Evolutionary conservation across 2,329 filamentous ascomycete genomes (phyloP).

Genomic region (Bretziella fagacearum): DNA sequence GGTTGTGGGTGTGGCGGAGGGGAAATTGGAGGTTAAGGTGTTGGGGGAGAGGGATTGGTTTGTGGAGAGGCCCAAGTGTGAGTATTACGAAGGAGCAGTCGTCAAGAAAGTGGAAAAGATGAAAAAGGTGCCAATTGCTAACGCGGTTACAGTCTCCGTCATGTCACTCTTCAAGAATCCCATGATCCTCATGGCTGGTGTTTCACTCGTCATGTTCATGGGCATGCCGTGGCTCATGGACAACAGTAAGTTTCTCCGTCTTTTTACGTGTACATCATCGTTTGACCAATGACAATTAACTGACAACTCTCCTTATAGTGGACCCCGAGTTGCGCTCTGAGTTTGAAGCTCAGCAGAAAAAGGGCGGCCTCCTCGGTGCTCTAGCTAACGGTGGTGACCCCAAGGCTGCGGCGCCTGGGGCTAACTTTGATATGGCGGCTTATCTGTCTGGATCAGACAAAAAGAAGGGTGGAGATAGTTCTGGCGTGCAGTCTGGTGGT

Average conservation of each 20-base stretch:
- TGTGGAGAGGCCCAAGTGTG: slow-evolving; percentile 57
- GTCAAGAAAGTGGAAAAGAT: neutral
- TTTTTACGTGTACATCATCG: neutral
- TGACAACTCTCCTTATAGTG: slow-evolving; percentile 46
- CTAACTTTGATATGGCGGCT: slow-evolving; percentile 43
- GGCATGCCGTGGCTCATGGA: slow-evolving; percentile 93
- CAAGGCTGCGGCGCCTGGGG: slow-evolving; percentile 19
- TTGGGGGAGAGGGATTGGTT: slow-evolving; percentile 57
- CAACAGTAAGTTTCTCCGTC: slow-evolving; percentile 52
- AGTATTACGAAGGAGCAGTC: slow-evolving; percentile 23
- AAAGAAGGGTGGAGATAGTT: slow-evolving; percentile 24
- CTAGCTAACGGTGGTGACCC: slow-evolving; percentile 33
- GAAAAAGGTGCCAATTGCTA: too few relatives aligned
- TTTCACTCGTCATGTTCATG: slow-evolving; percentile 68
- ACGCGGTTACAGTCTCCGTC: slow-evolving; percentile 44
- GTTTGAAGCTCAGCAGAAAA: slow-evolving; percentile 78
- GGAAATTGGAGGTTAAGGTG: slow-evolving; percentile 41
- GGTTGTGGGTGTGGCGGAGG: slow-evolving; percentile 25
- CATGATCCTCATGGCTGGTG: slow-evolving; percentile 84
- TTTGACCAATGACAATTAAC: slow-evolving; percentile 7
- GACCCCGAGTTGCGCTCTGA: slow-evolving; percentile 90
- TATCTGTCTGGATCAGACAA: slow-evolving; percentile 39
- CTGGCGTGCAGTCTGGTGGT: slow-evolving; percentile 20
- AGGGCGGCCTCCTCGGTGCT: slow-evolving; percentile 49
- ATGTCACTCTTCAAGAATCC: slow-evolving; percentile 76